Base-by-base conservation (phyloP, 495 filamentous ascomycete species). In the Thermochaetoides thermophila region DNA sequence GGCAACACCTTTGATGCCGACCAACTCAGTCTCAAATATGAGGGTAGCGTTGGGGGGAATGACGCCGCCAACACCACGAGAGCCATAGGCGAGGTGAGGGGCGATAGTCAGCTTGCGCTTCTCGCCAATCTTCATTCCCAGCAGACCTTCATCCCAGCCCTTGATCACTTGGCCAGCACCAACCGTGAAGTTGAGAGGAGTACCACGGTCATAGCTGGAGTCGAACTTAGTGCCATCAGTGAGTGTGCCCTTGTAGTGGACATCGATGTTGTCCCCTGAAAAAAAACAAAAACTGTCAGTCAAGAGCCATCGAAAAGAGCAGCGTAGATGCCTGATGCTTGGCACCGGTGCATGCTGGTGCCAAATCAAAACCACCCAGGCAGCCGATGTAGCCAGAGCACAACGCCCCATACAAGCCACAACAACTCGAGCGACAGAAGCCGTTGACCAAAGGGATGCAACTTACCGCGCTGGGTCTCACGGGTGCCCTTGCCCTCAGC, bases 121-220 rank as follows among this genome's bases (percentile, higher is more conserved):
- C 66, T 93, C 84, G 24, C 84, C 85, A 41, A 86, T 69, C 52
- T 84, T 89, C 85, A 93, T 92, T 46, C 79, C 80, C 33, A 84
- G 48, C 16, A 89, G 63, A 26, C 84, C 83, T 48, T 83, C 55
- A 52, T 92, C 84, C 84, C 84, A 91, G 45, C 60, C 81, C 61
- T 78, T 69, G 46, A 92, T 92, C 28, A 89, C 84, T 43, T 69
- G 61, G 3, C 82, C 80, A 15, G 53, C 44, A 15, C 84, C 84
- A 15, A 86, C 60, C 27, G 54, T 68, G 56, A 92, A 89, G 32
- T 28, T 59, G 52, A 92, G 67, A 1, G 83, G 84, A 32, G 52
- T 29, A 14, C 67, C 62, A 29, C 81, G 71, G 43, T 78, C 62
- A 52, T 78, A 82, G 44, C 52, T 54, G 9, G 39, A n/a, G 20